phyloP scores from a whole-genome alignment of 768 basidiomycete species.

The Suillus subalutaceus region DNA sequence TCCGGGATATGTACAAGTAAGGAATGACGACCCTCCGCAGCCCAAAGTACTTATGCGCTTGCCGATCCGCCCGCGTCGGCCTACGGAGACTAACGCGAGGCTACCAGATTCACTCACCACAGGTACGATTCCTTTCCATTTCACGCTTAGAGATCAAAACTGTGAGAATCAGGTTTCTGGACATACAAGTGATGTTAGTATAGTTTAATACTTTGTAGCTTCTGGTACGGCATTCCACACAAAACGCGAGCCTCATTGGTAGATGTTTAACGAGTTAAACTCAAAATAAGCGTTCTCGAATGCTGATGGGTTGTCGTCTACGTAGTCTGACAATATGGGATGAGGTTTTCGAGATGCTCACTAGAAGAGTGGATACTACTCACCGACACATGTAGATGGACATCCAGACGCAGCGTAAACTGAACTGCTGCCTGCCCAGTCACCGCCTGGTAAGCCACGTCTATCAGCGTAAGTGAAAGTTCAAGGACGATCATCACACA shows the following conservation, averaged over 20 bases:
- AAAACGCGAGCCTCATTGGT: constrained; percentile 22
- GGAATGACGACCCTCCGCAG: neutral
- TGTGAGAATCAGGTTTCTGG: neutral
- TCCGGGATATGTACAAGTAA: neutral
- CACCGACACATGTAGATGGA: constrained; percentile 31
- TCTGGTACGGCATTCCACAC: neutral
- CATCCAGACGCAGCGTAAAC: constrained; percentile 25
- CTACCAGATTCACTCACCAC: neutral
- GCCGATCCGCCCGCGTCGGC: neutral
- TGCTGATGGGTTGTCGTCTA: constrained; percentile 36
- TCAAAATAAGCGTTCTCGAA: constrained; percentile 43
- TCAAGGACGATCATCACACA: constrained; percentile 14
- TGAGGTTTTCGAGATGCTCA: neutral
- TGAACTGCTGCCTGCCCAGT: constrained; percentile 30
- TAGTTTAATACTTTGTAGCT: neutral
- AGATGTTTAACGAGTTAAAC: constrained; percentile 41
- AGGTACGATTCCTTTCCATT: neutral
- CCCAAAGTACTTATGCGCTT: neutral
- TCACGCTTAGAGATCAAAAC: neutral
- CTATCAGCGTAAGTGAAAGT: constrained; percentile 15
- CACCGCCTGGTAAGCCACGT: constrained; percentile 23
- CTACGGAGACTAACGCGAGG: neutral
- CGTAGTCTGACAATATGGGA: constrained; percentile 27
- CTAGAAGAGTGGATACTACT: constrained; percentile 16
- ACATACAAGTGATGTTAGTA: neutral